Conservation (phyloP, 2,329 filamentous ascomycete species). For the Neonectria coccinea region DNA sequence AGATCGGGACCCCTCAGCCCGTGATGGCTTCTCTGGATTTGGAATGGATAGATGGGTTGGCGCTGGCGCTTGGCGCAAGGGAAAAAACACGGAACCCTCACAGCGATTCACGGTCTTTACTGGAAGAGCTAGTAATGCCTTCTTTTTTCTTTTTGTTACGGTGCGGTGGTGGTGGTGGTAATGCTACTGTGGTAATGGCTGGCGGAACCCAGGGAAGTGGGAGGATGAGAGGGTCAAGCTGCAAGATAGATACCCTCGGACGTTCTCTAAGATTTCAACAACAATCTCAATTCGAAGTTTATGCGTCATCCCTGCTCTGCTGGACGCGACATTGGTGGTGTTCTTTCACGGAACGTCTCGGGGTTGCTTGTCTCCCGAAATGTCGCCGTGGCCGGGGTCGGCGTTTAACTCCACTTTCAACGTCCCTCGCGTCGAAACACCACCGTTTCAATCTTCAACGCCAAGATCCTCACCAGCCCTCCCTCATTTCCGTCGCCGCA, state of each 20-base stretch:
- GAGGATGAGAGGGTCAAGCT: background rate
- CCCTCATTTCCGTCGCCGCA: background rate
- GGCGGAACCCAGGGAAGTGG: background rate
- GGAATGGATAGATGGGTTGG: background rate
- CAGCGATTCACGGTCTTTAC: slow-evolving; percentile 14
- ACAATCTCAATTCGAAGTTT: background rate
- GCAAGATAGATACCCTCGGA: slow-evolving; percentile 22
- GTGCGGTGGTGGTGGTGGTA: slow-evolving; percentile 3
- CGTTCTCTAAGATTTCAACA: slow-evolving; percentile 2
- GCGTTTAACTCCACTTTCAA: slow-evolving; percentile 39
- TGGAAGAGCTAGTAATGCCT: slow-evolving; percentile 8
- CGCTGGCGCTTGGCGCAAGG: background rate
- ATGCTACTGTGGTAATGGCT: background rate
- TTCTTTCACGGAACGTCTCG: background rate
- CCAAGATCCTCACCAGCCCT: background rate
- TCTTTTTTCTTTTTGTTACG: slow-evolving; percentile 11
- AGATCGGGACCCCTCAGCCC: slow-evolving; percentile 13
- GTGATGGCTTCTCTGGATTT: slow-evolving; percentile 2
- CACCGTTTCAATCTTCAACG: slow-evolving; percentile 1
- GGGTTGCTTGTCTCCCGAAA: background rate
- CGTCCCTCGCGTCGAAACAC: slow-evolving; percentile 24
- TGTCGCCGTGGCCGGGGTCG: slow-evolving; percentile 28
- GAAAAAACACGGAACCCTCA: background rate
- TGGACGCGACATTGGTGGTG: background rate
- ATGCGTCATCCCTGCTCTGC: slow-evolving; percentile 1